Conservation (phyloP, 495 filamentous ascomycete species). For the Penicillium pancosmium region DNA sequence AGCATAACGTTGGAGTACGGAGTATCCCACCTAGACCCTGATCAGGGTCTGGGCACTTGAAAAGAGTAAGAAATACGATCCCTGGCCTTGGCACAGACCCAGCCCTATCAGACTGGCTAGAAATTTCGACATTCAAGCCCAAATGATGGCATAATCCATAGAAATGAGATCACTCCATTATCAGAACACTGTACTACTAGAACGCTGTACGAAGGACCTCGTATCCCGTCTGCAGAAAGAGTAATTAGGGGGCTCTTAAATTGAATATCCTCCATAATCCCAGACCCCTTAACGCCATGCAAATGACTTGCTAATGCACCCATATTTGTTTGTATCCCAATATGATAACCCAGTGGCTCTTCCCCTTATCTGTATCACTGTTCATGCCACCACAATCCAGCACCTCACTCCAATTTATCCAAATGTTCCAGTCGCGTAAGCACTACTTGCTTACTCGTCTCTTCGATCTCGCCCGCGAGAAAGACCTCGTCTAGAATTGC, state of each 20-base stretch:
- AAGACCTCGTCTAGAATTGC: conserved; percentile 98
- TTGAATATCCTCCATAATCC: conserved; percentile 4
- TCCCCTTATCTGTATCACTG: too few relatives aligned
- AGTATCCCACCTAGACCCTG: neutral
- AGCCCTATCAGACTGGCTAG: conserved; percentile 14
- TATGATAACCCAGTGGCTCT: conserved; percentile 1
- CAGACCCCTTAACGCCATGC: conserved; percentile 28
- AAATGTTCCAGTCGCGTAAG: conserved; percentile 91
- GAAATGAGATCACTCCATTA: neutral
- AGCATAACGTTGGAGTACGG: neutral
- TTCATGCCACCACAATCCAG: neutral
- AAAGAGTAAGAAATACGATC: conserved; percentile 18
- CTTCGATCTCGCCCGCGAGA: conserved; percentile 95
- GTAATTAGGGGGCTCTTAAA: neutral
- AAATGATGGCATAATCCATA: conserved; percentile 23
- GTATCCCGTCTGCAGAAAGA: neutral
- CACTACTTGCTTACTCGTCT: conserved; percentile 97
- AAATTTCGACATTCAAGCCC: conserved; percentile 28
- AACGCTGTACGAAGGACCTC: neutral
- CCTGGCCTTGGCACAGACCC: conserved; percentile 20
- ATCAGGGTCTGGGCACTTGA: conserved; percentile 9
- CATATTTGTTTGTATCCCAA: conserved; percentile 6
- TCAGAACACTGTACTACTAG: neutral
- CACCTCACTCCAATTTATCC: conserved; percentile 84
- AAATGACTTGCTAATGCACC: conserved; percentile 18